These are phyloP conservation scores for Aspergillus cristatus DNA, from an alignment of 495 filamentous ascomycete species.

Conservation along the genomic window DNA sequence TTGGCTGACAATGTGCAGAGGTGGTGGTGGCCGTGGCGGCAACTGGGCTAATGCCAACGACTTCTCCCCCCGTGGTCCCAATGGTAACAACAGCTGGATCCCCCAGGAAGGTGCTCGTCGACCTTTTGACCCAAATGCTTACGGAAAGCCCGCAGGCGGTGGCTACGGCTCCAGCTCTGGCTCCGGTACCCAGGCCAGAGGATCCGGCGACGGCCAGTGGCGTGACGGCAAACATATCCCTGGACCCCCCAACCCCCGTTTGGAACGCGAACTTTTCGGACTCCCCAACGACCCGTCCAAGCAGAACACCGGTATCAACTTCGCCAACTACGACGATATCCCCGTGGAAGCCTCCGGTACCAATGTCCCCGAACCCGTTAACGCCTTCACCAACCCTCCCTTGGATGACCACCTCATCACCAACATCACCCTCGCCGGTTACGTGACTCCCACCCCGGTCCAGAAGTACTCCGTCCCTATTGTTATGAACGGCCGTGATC, in stretches of 20 bases:
- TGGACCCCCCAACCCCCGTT: slow-evolving; percentile 74
- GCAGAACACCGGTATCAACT: slow-evolving; percentile 97
- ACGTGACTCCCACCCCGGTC: slow-evolving; percentile 90
- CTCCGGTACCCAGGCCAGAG: slow-evolving; percentile 46
- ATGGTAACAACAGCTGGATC: slow-evolving; percentile 37
- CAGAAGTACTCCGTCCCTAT: slow-evolving; percentile 98
- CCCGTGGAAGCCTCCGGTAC: slow-evolving; percentile 94
- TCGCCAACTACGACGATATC: slow-evolving; percentile 99
- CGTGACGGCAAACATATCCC: slow-evolving; percentile 92
- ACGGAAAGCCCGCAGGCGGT: slow-evolving; percentile 52
- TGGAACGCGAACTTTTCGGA: slow-evolving; percentile 95
- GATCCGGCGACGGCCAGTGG: slow-evolving; percentile 92
- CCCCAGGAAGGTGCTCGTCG: slow-evolving; percentile 24
- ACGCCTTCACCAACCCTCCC: slow-evolving; percentile 84
- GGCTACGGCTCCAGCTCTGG: slow-evolving; percentile 40
- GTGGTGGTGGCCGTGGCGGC: slow-evolving; percentile 44
- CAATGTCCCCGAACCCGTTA: slow-evolving; percentile 86
- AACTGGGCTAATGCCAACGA: slow-evolving; percentile 67
- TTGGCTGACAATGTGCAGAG: slow-evolving; percentile 14
- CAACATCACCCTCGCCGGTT: slow-evolving; percentile 89
- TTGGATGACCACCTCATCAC: slow-evolving; percentile 81
- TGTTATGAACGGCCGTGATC: slow-evolving; percentile 89
- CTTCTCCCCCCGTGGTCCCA: slow-evolving; percentile 54
- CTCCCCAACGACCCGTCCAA: slow-evolving; percentile 87
- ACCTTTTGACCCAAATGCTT: slow-evolving; percentile 57